Evolutionary conservation across 176 grass and related monocot species (phyloP).

Genomic region (Bothriochloa decipiens): DNA sequence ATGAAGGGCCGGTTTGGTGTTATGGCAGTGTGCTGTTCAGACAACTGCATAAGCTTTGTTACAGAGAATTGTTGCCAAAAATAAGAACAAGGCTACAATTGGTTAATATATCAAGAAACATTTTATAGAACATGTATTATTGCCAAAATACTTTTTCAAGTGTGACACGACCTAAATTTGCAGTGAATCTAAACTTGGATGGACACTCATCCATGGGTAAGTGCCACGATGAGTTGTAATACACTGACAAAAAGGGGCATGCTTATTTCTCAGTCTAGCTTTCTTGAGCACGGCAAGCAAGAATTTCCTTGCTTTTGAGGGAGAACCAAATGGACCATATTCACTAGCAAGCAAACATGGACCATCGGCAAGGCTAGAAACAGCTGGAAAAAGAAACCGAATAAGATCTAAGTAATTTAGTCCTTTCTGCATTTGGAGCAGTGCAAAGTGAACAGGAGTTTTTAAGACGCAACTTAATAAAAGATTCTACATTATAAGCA

Average conservation of each 20-base stretch:
- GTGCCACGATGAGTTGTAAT: background rate
- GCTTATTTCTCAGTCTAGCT: background rate
- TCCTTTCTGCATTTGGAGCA: background rate
- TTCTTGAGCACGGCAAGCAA: background rate
- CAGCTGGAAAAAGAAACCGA: background rate
- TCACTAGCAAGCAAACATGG: background rate
- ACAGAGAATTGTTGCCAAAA: background rate
- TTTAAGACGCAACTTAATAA: constrained; percentile 25
- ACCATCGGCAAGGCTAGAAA: background rate
- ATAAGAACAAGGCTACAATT: background rate
- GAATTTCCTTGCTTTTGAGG: background rate
- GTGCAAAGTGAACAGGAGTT: constrained; percentile 23
- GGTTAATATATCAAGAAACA: background rate
- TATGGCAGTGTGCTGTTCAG: background rate
- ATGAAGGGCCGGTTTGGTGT: constrained; percentile 27
- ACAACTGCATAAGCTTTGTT: constrained; percentile 24
- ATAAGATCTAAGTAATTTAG: background rate
- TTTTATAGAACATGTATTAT: constrained; percentile 13
- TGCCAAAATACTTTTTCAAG: background rate
- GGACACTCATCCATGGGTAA: background rate
- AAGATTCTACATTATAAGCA: constrained; percentile 15
- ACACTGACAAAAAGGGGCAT: constrained; percentile 11
- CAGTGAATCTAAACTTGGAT: constrained; percentile 16
- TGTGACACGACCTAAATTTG: constrained; percentile 1
- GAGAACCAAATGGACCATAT: background rate